Conservation (phyloP, 805 yeast genomes). For the Starmerella gropengiesseri region DNA sequence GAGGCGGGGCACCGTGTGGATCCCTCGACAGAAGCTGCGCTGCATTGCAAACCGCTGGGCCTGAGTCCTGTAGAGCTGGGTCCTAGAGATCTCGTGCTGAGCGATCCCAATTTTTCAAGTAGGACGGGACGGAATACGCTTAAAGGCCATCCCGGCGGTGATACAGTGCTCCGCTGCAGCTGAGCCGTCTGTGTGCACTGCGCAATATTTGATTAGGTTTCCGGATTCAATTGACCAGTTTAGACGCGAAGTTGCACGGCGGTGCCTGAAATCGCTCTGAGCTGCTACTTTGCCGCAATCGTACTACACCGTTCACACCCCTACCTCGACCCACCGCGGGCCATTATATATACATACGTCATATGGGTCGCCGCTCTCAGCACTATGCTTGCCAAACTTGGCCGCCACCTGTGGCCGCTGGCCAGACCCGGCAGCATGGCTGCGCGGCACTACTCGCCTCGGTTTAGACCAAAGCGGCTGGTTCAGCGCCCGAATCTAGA, state of each 20-base stretch:
- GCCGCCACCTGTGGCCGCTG: not conserved
- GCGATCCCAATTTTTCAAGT: slow-evolving; percentile 1
- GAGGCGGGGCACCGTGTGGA: slow-evolving; percentile 59
- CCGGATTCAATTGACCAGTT: too few species aligned
- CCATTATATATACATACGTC: not conserved
- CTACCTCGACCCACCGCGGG: too few species aligned
- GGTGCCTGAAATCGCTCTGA: too few species aligned
- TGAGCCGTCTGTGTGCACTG: too few species aligned
- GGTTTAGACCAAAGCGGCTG: not conserved
- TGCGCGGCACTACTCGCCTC: slow-evolving; percentile 7
- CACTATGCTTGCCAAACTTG: not conserved
- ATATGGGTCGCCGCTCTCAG: not conserved
- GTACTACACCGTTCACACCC: too few species aligned
- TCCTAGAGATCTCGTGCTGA: not conserved
- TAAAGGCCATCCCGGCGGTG: too few species aligned
- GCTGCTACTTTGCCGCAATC: too few species aligned
- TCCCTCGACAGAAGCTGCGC: slow-evolving; percentile 21
- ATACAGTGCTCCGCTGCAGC: too few species aligned
- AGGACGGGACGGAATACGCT: too few species aligned
- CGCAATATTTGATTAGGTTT: too few species aligned
- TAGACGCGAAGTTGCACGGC: too few species aligned
- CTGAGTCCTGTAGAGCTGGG: not conserved
- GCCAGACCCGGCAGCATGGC: not conserved
- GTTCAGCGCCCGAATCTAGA: slow-evolving; percentile 10
- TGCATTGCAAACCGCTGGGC: slow-evolving; percentile 5